Percentiles rank a stretch among this genome's conserved stretches.
These are phyloP conservation scores for Echites panduratus DNA, from an alignment of 257 asterid species.

Conservation along the genomic window DNA sequence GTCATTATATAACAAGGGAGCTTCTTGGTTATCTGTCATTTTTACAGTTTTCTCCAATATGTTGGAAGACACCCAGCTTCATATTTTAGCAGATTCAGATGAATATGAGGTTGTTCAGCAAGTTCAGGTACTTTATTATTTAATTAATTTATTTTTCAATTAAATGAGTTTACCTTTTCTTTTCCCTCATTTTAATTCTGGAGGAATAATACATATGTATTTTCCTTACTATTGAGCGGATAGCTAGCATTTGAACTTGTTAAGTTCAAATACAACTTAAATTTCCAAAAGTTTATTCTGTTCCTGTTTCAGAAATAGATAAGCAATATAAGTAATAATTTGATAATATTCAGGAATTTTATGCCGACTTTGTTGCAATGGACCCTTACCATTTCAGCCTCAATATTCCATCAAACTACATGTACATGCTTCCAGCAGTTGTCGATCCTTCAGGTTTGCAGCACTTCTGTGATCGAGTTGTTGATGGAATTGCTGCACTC, in stretches of 20 bases:
- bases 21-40: slow-evolving; percentile 13
- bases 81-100: slow-evolving; percentile 91
- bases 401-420: slow-evolving; percentile 65
- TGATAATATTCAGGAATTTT: slow-evolving; percentile 64
- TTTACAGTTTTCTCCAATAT: slow-evolving; percentile 87
- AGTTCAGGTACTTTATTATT: slow-evolving; percentile 60
- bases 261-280: background rate
- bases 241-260: background rate
- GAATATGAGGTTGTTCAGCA: slow-evolving; percentile 91
- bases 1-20: background rate
- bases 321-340: slow-evolving; percentile 17
- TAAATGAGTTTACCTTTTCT: background rate
- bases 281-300: background rate
- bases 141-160: background rate
- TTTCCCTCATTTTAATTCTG: background rate
- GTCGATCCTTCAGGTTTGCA: slow-evolving; percentile 85
- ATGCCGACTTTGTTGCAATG: slow-evolving; percentile 84
- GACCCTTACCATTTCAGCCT: slow-evolving; percentile 83
- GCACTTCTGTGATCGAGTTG: slow-evolving; percentile 70
- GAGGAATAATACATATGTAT: background rate
- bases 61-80: slow-evolving; percentile 94
- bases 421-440: slow-evolving; percentile 90
- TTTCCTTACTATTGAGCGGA: background rate
- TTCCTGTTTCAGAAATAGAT: background rate
- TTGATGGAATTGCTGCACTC: slow-evolving; percentile 90